phyloP scores from a whole-genome alignment of 139 green algal genomes.

The Chlamydomonas sp. region DNA sequence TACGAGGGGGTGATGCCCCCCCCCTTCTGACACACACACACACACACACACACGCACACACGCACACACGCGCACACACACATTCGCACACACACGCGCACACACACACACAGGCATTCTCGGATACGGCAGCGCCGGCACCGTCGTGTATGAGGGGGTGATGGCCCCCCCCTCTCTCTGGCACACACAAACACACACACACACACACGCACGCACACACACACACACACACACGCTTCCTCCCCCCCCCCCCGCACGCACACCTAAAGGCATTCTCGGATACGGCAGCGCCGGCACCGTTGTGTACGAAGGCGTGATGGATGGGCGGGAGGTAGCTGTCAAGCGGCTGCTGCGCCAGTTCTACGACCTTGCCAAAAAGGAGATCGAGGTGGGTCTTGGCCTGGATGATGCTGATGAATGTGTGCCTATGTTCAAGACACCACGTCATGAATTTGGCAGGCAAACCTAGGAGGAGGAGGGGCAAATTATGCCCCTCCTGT shows the following conservation, averaged over 20 bases:
- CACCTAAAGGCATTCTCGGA: conserved; percentile 53
- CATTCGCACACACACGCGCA: no score
- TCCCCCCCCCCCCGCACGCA: no score
- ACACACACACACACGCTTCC: no score
- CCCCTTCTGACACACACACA: neutral
- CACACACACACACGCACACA: neutral
- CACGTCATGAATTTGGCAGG: no score
- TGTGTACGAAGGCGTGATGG: conserved; percentile 78
- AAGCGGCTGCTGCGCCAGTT: conserved; percentile 87
- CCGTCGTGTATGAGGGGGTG: neutral
- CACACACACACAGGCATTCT: neutral
- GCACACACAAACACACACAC: neutral
- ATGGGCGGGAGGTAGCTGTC: conserved; percentile 75
- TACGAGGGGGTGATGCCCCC: no score
- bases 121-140: neutral
- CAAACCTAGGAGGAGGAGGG: no score
- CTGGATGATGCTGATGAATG: no score
- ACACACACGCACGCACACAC: neutral
- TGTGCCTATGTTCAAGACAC: no score
- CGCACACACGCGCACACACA: no score
- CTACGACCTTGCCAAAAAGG: conserved; percentile 78
- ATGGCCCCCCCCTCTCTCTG: neutral
- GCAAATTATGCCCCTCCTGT: no score
- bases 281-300: conserved; percentile 55
- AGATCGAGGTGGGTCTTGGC: conserved; percentile 63